Percentiles rank a stretch among this genome's conserved stretches.
Conservation (phyloP, 208 protist species). For the Endotrypanum monterogeii region DNA sequence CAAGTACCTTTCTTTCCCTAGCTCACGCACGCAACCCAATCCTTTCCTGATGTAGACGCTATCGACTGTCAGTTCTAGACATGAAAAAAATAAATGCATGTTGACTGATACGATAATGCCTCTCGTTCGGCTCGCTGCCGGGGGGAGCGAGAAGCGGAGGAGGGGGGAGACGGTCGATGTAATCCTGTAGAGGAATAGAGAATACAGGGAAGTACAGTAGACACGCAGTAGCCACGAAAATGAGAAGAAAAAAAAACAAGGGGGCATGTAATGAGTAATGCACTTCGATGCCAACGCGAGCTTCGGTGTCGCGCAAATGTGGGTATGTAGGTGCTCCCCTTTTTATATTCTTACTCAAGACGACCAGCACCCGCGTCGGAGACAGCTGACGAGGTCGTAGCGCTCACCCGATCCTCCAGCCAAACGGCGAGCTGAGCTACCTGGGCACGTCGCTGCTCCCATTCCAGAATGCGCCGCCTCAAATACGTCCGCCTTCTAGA, state of each 20-base stretch:
- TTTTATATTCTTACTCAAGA: background rate
- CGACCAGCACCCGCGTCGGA: background rate
- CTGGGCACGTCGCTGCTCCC: constrained; percentile 35
- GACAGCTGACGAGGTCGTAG: background rate
- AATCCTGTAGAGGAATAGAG: background rate
- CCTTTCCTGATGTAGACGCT: background rate
- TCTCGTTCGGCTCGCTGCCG: background rate
- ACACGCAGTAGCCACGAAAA: background rate
- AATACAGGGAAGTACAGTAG: background rate
- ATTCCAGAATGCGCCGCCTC: constrained; percentile 34
- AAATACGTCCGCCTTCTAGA: constrained; percentile 28
- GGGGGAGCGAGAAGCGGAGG: too few relatives aligned
- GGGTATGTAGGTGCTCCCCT: too few relatives aligned
- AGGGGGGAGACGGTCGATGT: background rate
- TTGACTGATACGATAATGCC: background rate
- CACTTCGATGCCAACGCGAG: background rate
- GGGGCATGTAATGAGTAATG: too few relatives aligned
- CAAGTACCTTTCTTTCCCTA: background rate
- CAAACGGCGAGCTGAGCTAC: constrained; percentile 35
- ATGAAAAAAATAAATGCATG: background rate
- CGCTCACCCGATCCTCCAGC: constrained; percentile 18
- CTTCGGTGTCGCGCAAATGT: background rate
- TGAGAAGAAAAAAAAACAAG: background rate
- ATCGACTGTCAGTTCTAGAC: background rate
- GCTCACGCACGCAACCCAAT: too few relatives aligned